Percentiles rank a stretch among this genome's conserved stretches.
These are phyloP conservation scores for Saccharomycopsis fermentans DNA, from an alignment of 805 yeast species.

Conservation along the genomic window DNA sequence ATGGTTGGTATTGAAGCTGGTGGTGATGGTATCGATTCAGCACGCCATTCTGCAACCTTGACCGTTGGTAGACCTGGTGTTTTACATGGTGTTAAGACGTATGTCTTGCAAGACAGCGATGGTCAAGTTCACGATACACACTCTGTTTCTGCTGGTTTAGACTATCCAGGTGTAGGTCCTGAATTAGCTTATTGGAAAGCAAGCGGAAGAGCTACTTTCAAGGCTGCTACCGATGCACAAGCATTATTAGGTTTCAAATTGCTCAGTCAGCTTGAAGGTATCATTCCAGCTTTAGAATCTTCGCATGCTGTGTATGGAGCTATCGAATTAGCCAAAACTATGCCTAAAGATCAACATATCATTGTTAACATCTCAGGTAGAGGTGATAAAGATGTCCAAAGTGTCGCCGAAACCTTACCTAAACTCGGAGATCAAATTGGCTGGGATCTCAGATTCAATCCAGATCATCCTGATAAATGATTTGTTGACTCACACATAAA, in stretches of 20 bases:
- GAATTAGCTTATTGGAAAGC: constrained; percentile 93
- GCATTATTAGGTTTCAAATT: constrained; percentile 86
- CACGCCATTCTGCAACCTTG: constrained; percentile 87
- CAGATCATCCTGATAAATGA: constrained; percentile 17
- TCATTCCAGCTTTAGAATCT: constrained; percentile 96
- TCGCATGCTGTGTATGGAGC: constrained; percentile 96
- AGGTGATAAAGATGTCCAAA: constrained; percentile 98
- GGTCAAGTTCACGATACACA: constrained; percentile 98
- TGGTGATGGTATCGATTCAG: constrained; percentile 90
- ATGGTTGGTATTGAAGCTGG: constrained; percentile 97
- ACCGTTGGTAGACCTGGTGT: constrained; percentile 96
- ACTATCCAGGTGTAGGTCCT: constrained; percentile 99
- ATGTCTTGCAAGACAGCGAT: constrained; percentile 79
- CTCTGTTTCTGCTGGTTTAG: constrained; percentile 96
- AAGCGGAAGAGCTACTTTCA: constrained; percentile 82
- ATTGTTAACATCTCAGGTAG: constrained; percentile 93
- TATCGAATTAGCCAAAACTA: constrained; percentile 71
- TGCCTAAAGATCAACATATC: constrained; percentile 69
- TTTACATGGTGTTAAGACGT: constrained; percentile 95
- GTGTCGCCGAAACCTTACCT: constrained; percentile 92
- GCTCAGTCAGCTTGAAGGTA: constrained; percentile 90
- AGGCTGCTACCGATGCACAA: constrained; percentile 92
- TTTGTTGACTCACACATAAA: too few species aligned
- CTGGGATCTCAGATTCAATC: constrained; percentile 90
- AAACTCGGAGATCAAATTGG: constrained; percentile 80